Conservation (phyloP, 305 asterid species). For the Fraxinus floribunda region DNA sequence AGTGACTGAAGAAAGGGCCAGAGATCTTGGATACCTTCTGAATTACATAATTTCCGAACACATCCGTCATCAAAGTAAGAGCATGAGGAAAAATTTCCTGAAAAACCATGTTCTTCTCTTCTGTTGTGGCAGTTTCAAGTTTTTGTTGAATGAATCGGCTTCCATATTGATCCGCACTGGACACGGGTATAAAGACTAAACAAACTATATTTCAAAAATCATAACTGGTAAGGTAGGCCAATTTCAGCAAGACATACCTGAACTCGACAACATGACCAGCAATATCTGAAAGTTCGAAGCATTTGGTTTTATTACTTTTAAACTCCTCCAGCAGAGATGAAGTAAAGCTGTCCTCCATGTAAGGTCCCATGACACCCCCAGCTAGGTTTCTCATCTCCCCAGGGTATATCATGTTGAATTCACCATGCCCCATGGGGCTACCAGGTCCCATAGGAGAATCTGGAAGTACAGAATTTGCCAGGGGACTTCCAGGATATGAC, state of each 20-base stretch:
- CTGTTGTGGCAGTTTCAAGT: conserved; percentile 20
- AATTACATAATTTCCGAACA: conserved; percentile 91
- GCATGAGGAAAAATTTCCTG: conserved; percentile 91
- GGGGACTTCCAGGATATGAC: conserved; percentile 85
- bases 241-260: conserved; percentile 47
- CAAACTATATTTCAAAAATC: conserved; percentile 19
- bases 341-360: conserved; percentile 56
- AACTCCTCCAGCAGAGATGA: conserved; percentile 78
- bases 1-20: neutral
- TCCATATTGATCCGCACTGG: too few species aligned
- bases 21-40: conserved; percentile 65
- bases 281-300: conserved; percentile 89
- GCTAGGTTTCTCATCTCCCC: conserved; percentile 72
- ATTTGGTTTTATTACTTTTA: conserved; percentile 84
- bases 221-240: neutral
- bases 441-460: conserved; percentile 75
- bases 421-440: conserved; percentile 84
- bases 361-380: conserved; percentile 73
- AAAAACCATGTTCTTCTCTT: conserved; percentile 91
- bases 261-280: conserved; percentile 94
- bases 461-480: conserved; percentile 59
- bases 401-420: conserved; percentile 58
- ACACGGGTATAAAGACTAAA: neutral
- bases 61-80: conserved; percentile 92
- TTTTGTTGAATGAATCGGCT: too few species aligned